Evolutionary conservation across 176 grass and related monocot genomes (phyloP).

Genomic region (Aegilops longissima): DNA sequence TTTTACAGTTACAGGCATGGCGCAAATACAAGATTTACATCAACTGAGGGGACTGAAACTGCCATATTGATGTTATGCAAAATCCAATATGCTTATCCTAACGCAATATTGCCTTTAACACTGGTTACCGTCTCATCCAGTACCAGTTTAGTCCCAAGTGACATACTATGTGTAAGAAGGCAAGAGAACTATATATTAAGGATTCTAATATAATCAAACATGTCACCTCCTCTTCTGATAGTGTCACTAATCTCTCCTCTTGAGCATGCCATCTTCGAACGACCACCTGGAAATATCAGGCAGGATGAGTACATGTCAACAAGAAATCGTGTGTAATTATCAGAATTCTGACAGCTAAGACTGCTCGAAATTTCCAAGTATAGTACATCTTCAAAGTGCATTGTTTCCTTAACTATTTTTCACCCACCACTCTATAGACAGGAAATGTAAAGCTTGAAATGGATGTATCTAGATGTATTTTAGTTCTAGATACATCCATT

Average conservation of each 20-base stretch:
- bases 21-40: background rate
- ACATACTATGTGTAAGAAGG: background rate
- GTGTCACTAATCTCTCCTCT: slow-evolving; percentile 41
- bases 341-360: background rate
- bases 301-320: background rate
- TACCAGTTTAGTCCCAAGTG: background rate
- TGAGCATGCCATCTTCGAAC: slow-evolving; percentile 72
- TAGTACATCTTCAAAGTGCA: background rate
- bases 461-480: too few relatives aligned
- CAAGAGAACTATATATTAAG: background rate
- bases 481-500: too few relatives aligned
- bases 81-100: background rate
- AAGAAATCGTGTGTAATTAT: background rate
- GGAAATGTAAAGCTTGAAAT: background rate
- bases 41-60: background rate
- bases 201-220: background rate
- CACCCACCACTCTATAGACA: background rate
- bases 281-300: slow-evolving; percentile 50
- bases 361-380: background rate
- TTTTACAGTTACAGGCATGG: background rate
- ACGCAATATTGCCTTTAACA: background rate
- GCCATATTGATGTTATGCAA: background rate
- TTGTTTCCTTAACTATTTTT: background rate
- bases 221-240: slow-evolving; percentile 13
- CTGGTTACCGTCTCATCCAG: background rate